Base-by-base conservation (phyloP, 2,329 filamentous ascomycete genomes). In the Colletotrichum sp. region DNA sequence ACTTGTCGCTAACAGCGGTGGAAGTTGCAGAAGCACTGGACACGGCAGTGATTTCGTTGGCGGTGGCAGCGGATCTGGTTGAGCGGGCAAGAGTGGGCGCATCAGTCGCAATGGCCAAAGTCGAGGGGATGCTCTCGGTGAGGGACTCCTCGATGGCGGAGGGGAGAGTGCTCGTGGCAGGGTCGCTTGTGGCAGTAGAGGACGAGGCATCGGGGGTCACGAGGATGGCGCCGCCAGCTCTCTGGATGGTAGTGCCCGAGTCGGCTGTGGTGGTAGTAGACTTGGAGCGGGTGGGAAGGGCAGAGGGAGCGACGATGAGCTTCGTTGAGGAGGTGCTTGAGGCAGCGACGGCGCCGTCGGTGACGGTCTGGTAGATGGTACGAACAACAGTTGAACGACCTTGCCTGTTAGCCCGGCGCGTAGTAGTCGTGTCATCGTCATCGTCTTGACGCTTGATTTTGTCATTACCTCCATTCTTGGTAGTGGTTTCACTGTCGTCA, bases 281-380 rank as follows among this genome's bases (percentile, higher is more conserved):
- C 12, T 24, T 57, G 16, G 27, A 21, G 15, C 62, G 38, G 55
- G 62, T 63, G 29, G 72, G 72, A 12, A 67, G 63, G 24, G 72
- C 54, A 12, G 68, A 63, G 18, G 70, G 31, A 8, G 68, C 84
- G 33, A 77, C 86, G 69, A 87, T 80, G 8, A 80, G 78, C n/a
- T 85, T 86, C 43, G 81, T 79, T 5, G 68, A 67, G 13, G 69
- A 58, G 43, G 51, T 58, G 21, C 61, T 51, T 24, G 57, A 34
- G 27, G 68, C 55, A 34, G 33, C 54, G 33, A 31, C 12, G 24
- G 58, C 57, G 57, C 31, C 68, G 13, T 63, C 72, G 43, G 72
- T 72, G 68, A 74, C 74, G 47, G 86, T 88, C 64, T 83, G 82
- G 77, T 84, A 87, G 24, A 87, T 81, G 21, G 84, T 85, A 16